These are phyloP conservation scores for Russula abietina DNA, from an alignment of 768 basidiomycete species.

Conservation along the genomic window DNA sequence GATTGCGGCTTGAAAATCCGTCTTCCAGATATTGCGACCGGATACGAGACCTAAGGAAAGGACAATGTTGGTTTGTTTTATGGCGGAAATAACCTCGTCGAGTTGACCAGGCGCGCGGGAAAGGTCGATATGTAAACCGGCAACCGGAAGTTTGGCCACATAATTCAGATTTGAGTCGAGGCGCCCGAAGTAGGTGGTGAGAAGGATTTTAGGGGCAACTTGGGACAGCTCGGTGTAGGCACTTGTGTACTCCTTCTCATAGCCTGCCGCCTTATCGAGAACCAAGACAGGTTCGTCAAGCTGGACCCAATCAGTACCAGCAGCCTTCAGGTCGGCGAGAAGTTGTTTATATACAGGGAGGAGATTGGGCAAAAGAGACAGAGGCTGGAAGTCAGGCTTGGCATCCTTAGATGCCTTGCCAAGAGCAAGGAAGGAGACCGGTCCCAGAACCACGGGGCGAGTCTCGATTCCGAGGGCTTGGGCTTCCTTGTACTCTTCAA, in stretches of 20 bases:
- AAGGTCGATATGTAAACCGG: slow-evolving; percentile 94
- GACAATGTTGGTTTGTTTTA: slow-evolving; percentile 74
- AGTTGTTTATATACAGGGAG: slow-evolving; percentile 89
- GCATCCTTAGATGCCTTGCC: slow-evolving; percentile 89
- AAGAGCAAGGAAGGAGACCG: slow-evolving; percentile 90
- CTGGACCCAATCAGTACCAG: slow-evolving; percentile 93
- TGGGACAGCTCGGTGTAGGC: slow-evolving; percentile 78
- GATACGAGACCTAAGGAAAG: slow-evolving; percentile 95
- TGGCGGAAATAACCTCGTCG: slow-evolving; percentile 67
- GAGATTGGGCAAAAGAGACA: slow-evolving; percentile 83
- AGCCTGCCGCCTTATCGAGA: slow-evolving; percentile 71
- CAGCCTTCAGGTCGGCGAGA: slow-evolving; percentile 82
- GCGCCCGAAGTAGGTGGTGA: slow-evolving; percentile 96
- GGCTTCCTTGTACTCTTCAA: slow-evolving; percentile 93
- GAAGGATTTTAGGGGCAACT: slow-evolving; percentile 83
- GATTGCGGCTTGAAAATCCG: slow-evolving; percentile 79
- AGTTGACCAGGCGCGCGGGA: slow-evolving; percentile 91
- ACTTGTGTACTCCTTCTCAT: slow-evolving; percentile 72
- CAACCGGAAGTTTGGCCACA: slow-evolving; percentile 86
- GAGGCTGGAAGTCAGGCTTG: slow-evolving; percentile 77
- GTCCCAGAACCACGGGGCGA: slow-evolving; percentile 93
- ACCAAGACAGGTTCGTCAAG: slow-evolving; percentile 96
- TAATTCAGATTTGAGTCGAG: slow-evolving; percentile 88
- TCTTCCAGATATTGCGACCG: slow-evolving; percentile 99
- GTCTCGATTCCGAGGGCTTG: slow-evolving; percentile 83